Conservation (phyloP, 768 basidiomycete genomes). For the Russula compacta region DNA sequence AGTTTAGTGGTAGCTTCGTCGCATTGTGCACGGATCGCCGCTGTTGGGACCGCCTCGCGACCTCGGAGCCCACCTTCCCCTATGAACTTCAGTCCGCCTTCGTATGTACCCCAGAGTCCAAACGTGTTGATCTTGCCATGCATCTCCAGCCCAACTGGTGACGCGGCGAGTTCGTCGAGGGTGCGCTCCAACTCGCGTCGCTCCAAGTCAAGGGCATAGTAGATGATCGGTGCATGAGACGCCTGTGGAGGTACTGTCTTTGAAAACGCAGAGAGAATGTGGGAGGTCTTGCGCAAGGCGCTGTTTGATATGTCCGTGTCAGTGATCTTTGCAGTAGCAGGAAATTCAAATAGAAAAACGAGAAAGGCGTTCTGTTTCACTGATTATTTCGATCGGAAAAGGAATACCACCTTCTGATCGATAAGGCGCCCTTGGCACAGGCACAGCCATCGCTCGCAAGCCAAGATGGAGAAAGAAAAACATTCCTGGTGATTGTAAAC, state of each 20-base stretch:
- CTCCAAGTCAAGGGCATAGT: constrained; percentile 95
- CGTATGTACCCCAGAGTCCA: constrained; percentile 88
- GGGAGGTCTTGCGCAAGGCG: constrained; percentile 81
- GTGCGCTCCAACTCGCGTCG: constrained; percentile 76
- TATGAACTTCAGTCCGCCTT: constrained; percentile 78
- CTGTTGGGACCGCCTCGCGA: constrained; percentile 13
- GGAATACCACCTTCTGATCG: neutral
- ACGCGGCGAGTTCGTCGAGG: constrained; percentile 53
- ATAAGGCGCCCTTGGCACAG: neutral
- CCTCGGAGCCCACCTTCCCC: constrained; percentile 49
- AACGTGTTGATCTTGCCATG: constrained; percentile 66
- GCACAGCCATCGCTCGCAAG: too few relatives aligned
- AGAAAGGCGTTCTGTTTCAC: neutral
- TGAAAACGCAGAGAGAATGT: constrained; percentile 67
- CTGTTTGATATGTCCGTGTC: constrained; percentile 31
- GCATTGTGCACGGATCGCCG: constrained; percentile 22
- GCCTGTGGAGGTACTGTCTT: constrained; percentile 34
- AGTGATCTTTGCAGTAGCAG: too few relatives aligned
- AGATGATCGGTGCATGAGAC: constrained; percentile 49
- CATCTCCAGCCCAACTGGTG: constrained; percentile 52
- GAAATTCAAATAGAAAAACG: too few relatives aligned
- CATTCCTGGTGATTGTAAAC: too few relatives aligned
- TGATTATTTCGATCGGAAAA: neutral
- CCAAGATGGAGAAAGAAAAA: neutral
- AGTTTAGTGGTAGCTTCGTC: constrained; percentile 22